phyloP scores from a whole-genome alignment of 352 stramenopile species.

The Saprolegnia parasitica region DNA sequence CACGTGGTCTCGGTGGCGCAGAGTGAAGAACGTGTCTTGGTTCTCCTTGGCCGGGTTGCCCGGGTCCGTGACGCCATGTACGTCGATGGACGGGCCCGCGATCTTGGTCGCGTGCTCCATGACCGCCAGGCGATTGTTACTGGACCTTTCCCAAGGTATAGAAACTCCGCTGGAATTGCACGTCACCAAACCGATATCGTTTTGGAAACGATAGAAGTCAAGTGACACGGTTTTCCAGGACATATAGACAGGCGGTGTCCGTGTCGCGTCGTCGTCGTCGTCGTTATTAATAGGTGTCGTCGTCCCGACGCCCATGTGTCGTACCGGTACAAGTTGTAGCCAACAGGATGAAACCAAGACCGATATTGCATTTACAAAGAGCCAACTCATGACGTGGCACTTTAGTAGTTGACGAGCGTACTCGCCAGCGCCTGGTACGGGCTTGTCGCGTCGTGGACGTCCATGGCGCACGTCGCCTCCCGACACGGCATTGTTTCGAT shows the following conservation, averaged over 20 bases:
- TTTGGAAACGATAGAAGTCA: not conserved
- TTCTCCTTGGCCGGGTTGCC: slow-evolving; percentile 62
- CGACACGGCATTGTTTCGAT: slow-evolving; percentile 53
- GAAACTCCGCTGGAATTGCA: not conserved
- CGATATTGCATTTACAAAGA: not conserved
- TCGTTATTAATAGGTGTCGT: too few species aligned
- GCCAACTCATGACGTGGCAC: not conserved
- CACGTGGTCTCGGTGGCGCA: slow-evolving; percentile 36
- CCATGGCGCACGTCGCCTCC: slow-evolving; percentile 30
- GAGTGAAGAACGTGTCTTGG: slow-evolving; percentile 86
- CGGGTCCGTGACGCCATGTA: slow-evolving; percentile 45
- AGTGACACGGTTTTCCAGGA: not conserved
- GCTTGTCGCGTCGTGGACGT: slow-evolving; percentile 5
- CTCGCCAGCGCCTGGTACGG: not conserved
- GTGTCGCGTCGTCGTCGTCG: too few species aligned
- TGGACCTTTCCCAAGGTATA: not conserved
- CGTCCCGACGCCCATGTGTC: too few species aligned
- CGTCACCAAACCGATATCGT: not conserved
- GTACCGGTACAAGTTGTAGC: too few species aligned
- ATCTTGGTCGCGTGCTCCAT: slow-evolving; percentile 6
- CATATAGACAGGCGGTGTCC: too few species aligned
- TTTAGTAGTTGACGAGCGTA: slow-evolving; percentile 12
- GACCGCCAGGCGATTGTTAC: not conserved
- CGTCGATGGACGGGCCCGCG: not conserved
- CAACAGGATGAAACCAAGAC: not conserved